Conservation (phyloP, 164 flowering plant genomes). For the Umbellularia californica region DNA sequence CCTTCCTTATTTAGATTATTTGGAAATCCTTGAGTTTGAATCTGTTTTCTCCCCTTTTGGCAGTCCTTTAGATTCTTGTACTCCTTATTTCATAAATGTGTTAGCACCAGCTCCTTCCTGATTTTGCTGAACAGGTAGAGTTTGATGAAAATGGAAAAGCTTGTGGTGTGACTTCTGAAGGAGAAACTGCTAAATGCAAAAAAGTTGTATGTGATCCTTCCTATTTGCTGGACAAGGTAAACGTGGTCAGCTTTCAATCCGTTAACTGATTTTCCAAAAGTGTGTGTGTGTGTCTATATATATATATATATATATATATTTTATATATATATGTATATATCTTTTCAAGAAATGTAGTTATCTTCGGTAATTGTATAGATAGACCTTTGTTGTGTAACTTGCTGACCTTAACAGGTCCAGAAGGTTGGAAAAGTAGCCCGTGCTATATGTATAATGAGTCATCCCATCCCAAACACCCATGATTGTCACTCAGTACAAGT, state of each 20-base stretch:
- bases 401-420: constrained; percentile 43
- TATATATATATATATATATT: too few relatives aligned
- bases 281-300: too few relatives aligned
- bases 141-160: constrained; percentile 76
- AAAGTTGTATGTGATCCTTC: constrained; percentile 97
- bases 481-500: constrained; percentile 91
- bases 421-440: constrained; percentile 93
- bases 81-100: background rate
- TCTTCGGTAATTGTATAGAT: background rate
- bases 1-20: background rate
- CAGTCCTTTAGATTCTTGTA: background rate
- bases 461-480: constrained; percentile 81
- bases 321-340: too few relatives aligned
- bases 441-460: constrained; percentile 94
- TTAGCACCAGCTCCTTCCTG: background rate
- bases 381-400: constrained; percentile 1
- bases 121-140: constrained; percentile 49
- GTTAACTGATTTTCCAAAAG: background rate
- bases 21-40: too few relatives aligned
- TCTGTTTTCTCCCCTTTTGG: too few relatives aligned
- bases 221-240: constrained; percentile 82
- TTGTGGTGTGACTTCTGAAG: constrained; percentile 87
- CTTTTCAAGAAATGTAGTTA: background rate
- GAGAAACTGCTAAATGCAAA: constrained; percentile 98
- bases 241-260: too few relatives aligned